Evolutionary conservation across 108 stramenopile species (phyloP), one percentile per base, ranked within the genome.

Genomic region (Epipyxis sp.): DNA sequence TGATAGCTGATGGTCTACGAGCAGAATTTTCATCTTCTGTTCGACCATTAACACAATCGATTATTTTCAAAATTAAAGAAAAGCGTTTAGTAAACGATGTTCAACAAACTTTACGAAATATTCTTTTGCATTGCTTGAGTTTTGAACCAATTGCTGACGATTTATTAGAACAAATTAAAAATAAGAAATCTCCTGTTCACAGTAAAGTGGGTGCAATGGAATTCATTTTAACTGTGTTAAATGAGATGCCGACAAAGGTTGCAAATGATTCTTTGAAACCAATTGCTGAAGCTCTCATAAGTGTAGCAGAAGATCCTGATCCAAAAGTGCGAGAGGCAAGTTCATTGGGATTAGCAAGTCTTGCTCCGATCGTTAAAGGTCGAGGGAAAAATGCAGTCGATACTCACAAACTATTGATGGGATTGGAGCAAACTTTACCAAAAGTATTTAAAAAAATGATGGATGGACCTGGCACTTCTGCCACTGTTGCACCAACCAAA

Each of bases 221-320:
- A 43, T 20, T n/a, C n/a, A n/a, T n/a, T n/a, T n/a, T n/a, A n/a
- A n/a, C n/a, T n/a, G n/a, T n/a, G n/a, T n/a, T n/a, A n/a, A n/a
- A n/a, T n/a, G n/a, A n/a, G n/a, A n/a, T n/a, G n/a, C n/a, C n/a
- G n/a, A n/a, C n/a, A n/a, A n/a, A n/a, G n/a, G n/a, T n/a, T n/a
- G n/a, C n/a, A n/a, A n/a, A n/a, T n/a, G n/a, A n/a, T n/a, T n/a
- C n/a, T n/a, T n/a, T n/a, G n/a, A n/a, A n/a, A n/a, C n/a, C n/a
- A n/a, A n/a, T n/a, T n/a, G n/a, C n/a, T n/a, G n/a, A n/a, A n/a
- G n/a, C n/a, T n/a, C n/a, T n/a, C n/a, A n/a, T n/a, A n/a, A n/a
- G n/a, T n/a, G n/a, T n/a, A n/a, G n/a, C n/a, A 13, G 71, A 74
- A 27, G 71, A 74, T 74, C 43, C 71, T 39, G 71, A 74, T 57